Conservation (phyloP, 2,329 filamentous ascomycete genomes). For the Fusarium longipes region DNA sequence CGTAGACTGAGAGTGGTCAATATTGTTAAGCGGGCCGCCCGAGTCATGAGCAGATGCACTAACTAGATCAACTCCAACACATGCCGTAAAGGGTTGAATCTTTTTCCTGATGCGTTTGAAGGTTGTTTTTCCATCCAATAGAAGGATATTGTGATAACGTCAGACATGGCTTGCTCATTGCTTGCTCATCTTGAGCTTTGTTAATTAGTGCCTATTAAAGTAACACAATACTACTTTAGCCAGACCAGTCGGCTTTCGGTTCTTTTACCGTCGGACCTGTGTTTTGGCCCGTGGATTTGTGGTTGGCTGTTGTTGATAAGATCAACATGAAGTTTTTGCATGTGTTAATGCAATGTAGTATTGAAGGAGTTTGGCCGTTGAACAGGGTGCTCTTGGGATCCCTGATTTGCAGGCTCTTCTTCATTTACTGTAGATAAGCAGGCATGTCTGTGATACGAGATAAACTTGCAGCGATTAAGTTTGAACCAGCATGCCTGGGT, state of each 20-base stretch:
- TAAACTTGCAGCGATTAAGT: no score
- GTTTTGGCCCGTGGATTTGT: constrained; percentile 14
- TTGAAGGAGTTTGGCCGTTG: no score
- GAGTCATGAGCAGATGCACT: constrained; percentile 35
- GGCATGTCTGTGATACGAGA: no score
- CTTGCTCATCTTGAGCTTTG: constrained; percentile 21
- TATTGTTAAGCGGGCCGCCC: constrained; percentile 29
- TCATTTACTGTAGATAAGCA: no score
- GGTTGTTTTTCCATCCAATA: constrained; percentile 32
- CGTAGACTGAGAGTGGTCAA: constrained; percentile 7
- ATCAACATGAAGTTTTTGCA: constrained; percentile 23
- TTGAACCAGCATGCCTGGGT: no score
- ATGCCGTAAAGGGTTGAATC: constrained; percentile 22
- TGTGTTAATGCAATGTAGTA: background rate
- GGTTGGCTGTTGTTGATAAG: background rate
- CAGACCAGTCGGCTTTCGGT: constrained; percentile 38
- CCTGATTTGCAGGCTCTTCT: no score
- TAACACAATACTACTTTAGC: constrained; percentile 12
- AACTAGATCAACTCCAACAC: constrained; percentile 34
- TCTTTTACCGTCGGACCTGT: constrained; percentile 16
- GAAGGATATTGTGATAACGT: constrained; percentile 23
- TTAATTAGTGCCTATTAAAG: constrained; percentile 15
- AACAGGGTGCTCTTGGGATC: no score
- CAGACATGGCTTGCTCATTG: constrained; percentile 21
- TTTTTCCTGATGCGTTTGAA: constrained; percentile 32